A percentile compares a stretch with the other conserved stretches of the same genome.
These are phyloP conservation scores for Neofusicoccum parvum DNA, from an alignment of 2,329 filamentous ascomycete species.

Conservation along the genomic window DNA sequence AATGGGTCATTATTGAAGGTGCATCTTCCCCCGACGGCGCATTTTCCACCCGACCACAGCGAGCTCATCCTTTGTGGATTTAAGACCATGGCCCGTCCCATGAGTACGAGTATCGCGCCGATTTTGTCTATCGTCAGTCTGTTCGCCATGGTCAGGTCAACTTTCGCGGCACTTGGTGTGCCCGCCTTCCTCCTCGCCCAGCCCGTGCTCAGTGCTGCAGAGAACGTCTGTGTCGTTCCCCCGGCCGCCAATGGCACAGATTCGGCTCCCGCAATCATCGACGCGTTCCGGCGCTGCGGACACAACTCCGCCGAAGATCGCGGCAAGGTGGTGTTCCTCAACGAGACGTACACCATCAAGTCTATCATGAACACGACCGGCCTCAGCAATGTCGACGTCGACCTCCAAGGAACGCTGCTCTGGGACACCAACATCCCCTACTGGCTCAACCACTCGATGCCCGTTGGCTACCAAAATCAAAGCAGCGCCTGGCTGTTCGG, in stretches of 20 bases:
- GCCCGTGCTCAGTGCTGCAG: background rate
- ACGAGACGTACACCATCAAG: constrained; percentile 31
- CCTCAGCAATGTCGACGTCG: constrained; percentile 31
- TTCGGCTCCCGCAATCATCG: constrained; percentile 29
- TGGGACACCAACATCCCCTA: constrained; percentile 31
- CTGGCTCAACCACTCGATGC: constrained; percentile 33
- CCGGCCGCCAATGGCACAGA: constrained; percentile 10
- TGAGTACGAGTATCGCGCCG: too few relatives aligned
- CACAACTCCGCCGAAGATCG: constrained; percentile 10
- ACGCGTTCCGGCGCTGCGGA: constrained; percentile 30
- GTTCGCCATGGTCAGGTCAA: background rate
- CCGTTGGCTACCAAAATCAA: constrained; percentile 34
- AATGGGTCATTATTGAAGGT: too few relatives aligned
- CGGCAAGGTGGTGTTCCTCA: constrained; percentile 29
- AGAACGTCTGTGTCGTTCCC: background rate
- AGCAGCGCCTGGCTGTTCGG: constrained; percentile 42
- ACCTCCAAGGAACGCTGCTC: constrained; percentile 29
- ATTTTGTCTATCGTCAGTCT: too few relatives aligned
- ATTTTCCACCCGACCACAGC: too few relatives aligned
- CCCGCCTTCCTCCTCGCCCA: background rate
- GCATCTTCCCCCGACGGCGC: too few relatives aligned
- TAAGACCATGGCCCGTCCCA: too few relatives aligned
- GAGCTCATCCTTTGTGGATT: too few relatives aligned
- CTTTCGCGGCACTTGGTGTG: background rate
- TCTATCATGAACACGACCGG: constrained; percentile 29